A percentile compares a stretch with the other conserved stretches of the same genome.
Evolutionary conservation across 1,284 basidiomycete species (phyloP).

Genomic region (Paramarasmius palmivorus): DNA sequence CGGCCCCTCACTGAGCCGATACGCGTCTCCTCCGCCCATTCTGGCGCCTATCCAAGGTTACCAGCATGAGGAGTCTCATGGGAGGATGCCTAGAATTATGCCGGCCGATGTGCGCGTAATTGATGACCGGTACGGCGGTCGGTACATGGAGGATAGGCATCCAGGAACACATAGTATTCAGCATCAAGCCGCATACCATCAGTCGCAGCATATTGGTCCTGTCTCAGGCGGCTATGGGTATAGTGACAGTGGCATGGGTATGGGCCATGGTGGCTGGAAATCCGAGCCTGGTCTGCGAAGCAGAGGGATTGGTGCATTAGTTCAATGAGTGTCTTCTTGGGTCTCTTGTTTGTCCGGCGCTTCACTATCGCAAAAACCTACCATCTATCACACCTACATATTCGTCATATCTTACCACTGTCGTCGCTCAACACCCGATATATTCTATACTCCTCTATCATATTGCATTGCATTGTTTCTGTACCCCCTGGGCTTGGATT

Average conservation of each 20-base stretch:
- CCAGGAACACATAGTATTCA: neutral
- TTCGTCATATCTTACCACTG: too few relatives aligned
- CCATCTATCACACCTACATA: too few relatives aligned
- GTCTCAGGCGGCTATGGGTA: slow-evolving; percentile 2
- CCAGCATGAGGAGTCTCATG: slow-evolving; percentile 32
- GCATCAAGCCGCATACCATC: neutral
- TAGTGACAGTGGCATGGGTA: neutral
- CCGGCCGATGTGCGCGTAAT: slow-evolving; percentile 3
- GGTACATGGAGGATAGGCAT: slow-evolving; percentile 1
- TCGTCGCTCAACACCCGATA: neutral
- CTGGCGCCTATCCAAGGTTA: slow-evolving; percentile 56
- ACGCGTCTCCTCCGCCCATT: slow-evolving; percentile 51
- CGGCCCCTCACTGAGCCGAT: slow-evolving; percentile 27
- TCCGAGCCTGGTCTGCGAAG: neutral
- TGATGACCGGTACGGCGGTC: slow-evolving; percentile 7
- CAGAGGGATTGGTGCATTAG: slow-evolving; percentile 5
- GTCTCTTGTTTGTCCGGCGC: too few relatives aligned
- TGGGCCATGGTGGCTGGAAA: slow-evolving; percentile 3
- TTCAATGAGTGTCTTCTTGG: neutral
- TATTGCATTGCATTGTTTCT: neutral
- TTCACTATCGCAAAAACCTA: too few relatives aligned
- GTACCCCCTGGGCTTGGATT: neutral
- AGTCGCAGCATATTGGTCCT: neutral
- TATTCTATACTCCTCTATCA: neutral
- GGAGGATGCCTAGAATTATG: slow-evolving; percentile 14